A percentile compares a stretch with the other conserved stretches of the same genome.
These are phyloP conservation scores for Botryobasidium botryosum DNA, from an alignment of 768 basidiomycete genomes.

Conservation along the genomic window DNA sequence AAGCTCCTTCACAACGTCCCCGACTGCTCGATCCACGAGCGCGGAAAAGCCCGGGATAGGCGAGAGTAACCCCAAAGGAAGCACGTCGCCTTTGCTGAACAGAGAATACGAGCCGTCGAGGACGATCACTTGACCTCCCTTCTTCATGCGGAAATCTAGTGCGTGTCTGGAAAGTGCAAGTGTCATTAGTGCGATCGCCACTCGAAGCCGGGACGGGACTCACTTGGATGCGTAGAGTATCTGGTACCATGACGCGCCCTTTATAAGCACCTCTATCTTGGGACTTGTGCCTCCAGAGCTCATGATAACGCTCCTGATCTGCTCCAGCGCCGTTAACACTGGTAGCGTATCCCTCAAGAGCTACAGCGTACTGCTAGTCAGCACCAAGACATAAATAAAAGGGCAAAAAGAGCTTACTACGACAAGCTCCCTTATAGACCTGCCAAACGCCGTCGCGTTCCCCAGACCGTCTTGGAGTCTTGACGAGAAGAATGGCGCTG, in stretches of 20 bases:
- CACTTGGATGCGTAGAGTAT: constrained; percentile 53
- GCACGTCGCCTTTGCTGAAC: too few relatives aligned
- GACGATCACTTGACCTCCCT: constrained; percentile 43
- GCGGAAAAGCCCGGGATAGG: too few relatives aligned
- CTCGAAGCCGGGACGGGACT: constrained; percentile 9
- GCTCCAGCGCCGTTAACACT: constrained; percentile 54
- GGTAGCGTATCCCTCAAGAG: constrained; percentile 64
- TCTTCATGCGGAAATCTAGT: constrained; percentile 64
- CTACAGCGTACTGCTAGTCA: constrained; percentile 42
- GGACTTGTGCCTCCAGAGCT: constrained; percentile 20
- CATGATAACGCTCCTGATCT: constrained; percentile 21
- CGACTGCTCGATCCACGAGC: too few relatives aligned
- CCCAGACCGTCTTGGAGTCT: constrained; percentile 46
- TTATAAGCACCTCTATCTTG: constrained; percentile 49
- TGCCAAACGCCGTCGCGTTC: constrained; percentile 3
- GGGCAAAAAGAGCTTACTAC: constrained; percentile 7
- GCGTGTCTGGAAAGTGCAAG: constrained; percentile 35
- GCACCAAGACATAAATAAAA: constrained; percentile 26
- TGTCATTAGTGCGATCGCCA: constrained; percentile 1
- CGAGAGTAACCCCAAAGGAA: too few relatives aligned
- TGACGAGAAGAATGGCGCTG: constrained; percentile 56
- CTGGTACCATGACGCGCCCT: constrained; percentile 71
- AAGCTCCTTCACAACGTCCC: too few relatives aligned
- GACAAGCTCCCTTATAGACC: constrained; percentile 14
- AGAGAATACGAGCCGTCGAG: constrained; percentile 31